Evolutionary conservation across 1,284 basidiomycete genomes (phyloP).

Genomic region (Takashimella tepidaria): DNA sequence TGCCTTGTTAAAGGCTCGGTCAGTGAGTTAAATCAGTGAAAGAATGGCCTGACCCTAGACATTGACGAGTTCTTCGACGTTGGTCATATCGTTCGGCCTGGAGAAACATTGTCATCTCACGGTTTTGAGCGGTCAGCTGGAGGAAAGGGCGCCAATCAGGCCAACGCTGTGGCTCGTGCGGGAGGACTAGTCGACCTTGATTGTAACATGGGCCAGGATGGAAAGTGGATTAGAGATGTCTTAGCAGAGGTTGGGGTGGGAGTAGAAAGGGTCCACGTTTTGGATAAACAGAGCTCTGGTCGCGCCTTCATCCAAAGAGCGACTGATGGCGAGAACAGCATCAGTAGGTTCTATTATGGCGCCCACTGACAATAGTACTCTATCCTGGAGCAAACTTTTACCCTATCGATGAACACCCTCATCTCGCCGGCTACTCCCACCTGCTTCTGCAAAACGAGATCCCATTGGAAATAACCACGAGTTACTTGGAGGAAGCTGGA

Average conservation of each 20-base stretch:
- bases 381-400: constrained; percentile 46
- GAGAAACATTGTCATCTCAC: constrained; percentile 51
- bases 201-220: constrained; percentile 46
- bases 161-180: constrained; percentile 47
- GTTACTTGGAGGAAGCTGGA: constrained; percentile 43
- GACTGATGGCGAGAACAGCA: constrained; percentile 49
- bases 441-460: constrained; percentile 58
- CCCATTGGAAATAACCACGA: constrained; percentile 49
- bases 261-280: constrained; percentile 22
- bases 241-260: constrained; percentile 39
- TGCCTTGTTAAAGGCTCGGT: constrained; percentile 11
- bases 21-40: constrained; percentile 5
- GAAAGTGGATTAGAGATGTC: constrained; percentile 38
- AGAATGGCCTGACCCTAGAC: constrained; percentile 8
- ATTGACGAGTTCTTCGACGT: constrained; percentile 47
- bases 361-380: constrained; percentile 36
- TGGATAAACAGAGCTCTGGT: constrained; percentile 45
- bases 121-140: constrained; percentile 45
- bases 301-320: constrained; percentile 51
- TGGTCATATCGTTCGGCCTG: constrained; percentile 48
- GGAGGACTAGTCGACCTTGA: constrained; percentile 45
- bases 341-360: constrained; percentile 34
- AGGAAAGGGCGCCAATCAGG: constrained; percentile 53
- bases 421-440: constrained; percentile 42
- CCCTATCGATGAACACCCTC: constrained; percentile 15